Evolutionary conservation across 257 asterid species (phyloP), one percentile per base, ranked within the genome.

Genomic region (Scutellaria barbata): DNA sequence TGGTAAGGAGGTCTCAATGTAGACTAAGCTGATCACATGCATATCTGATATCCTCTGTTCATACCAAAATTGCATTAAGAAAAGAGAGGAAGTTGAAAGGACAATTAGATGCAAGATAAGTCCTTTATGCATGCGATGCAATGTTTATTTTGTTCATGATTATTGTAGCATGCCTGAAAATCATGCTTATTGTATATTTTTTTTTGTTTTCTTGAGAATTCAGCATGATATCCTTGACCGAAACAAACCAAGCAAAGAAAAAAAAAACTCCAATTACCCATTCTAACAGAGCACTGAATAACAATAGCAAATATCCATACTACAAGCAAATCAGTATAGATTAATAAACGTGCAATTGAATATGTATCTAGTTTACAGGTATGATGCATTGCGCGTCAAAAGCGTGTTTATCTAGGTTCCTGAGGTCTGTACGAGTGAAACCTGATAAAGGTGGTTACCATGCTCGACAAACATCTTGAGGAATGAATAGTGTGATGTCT

Each of bases 401-500:
- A 37, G 37, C 62, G 10, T 20, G 58, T 17, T 4, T 16, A 22
- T 51, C 39, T 52, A 52, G 63, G 47, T 51, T 37, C 22, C 17
- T 18, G 51, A 47, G 68, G 17, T 56, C 61, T 61, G 40, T 18
- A 39, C 0, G 10, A 30, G 10, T 37, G 63, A 62, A 33, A 18
- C 41, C 20, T 50, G 60, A 30, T 48, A 35, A 52, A 37, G 58
- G 13, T 72, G 68, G 14, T 20, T 8, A 14, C 53, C 17, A 20
- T 63, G 39, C 48, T 63, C 13, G 56, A 57, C 30, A 13, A 47
- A 17, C 35, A 66, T 58, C 39, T 66, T 66, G 63, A 25, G 20
- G 57, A 66, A 37, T n/a, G 25, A 22, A n/a, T 11, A 4, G 50
- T 11, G 18, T 7, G 39, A 57, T 46, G 42, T 35, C 13, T 62